Conservation (phyloP, 2,329 filamentous ascomycete genomes). For the Curvularia sp. region DNA sequence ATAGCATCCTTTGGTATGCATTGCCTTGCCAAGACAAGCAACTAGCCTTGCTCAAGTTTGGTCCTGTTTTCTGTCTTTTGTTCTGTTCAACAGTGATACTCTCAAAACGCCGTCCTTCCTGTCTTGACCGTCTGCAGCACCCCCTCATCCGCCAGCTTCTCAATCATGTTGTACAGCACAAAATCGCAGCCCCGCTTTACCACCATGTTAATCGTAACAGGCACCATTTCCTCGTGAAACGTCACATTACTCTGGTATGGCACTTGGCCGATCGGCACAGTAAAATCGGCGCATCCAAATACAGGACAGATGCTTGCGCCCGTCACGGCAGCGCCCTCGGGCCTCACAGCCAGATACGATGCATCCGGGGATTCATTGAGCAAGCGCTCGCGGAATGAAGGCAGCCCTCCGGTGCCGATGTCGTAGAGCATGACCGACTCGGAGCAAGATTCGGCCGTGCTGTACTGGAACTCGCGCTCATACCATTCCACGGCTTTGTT, state of each 20-base stretch:
- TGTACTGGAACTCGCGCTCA: slow-evolving; percentile 48
- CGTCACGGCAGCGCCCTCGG: slow-evolving; percentile 39
- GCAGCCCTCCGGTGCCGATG: slow-evolving; percentile 53
- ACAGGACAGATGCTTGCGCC: slow-evolving; percentile 48
- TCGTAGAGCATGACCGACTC: slow-evolving; percentile 53
- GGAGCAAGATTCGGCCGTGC: slow-evolving; percentile 50
- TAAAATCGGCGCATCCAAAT: slow-evolving; percentile 52
- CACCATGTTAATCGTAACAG: slow-evolving; percentile 53
- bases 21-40: not conserved
- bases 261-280: slow-evolving; percentile 55
- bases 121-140: slow-evolving; percentile 50
- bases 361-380: slow-evolving; percentile 44
- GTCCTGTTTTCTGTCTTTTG: not conserved
- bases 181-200: slow-evolving; percentile 55
- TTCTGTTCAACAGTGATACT: not conserved
- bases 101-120: slow-evolving; percentile 49
- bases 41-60: not conserved
- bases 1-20: not conserved
- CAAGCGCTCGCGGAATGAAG: slow-evolving; percentile 49
- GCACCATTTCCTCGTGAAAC: slow-evolving; percentile 51
- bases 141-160: slow-evolving; percentile 51
- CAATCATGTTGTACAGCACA: slow-evolving; percentile 52
- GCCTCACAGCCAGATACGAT: slow-evolving; percentile 44
- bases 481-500: slow-evolving; percentile 49
- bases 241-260: slow-evolving; percentile 51